Evolutionary conservation across 1,284 basidiomycete genomes (phyloP).

Genomic region (Quambalaria eucalypti): DNA sequence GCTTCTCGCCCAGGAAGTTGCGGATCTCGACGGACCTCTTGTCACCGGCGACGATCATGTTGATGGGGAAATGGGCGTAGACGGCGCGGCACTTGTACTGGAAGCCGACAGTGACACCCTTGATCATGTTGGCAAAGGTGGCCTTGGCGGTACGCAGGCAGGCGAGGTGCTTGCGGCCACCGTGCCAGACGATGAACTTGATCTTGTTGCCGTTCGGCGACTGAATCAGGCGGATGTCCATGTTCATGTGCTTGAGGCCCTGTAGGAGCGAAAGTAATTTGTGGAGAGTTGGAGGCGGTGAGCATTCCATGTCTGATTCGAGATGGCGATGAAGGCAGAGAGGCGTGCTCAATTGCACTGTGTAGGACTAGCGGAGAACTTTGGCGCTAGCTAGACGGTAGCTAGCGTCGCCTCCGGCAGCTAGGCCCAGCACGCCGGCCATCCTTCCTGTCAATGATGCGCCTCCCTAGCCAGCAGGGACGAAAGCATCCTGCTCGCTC

Average conservation of each 20-base stretch:
- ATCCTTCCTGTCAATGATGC: no score
- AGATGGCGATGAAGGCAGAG: no score
- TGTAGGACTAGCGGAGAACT: no score
- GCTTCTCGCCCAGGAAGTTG: constrained; percentile 94
- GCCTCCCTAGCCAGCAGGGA: no score
- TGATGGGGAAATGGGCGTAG: constrained; percentile 99
- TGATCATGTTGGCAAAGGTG: constrained; percentile 94
- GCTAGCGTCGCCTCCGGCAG: no score
- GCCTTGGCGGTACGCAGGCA: constrained; percentile 93
- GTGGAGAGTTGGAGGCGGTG: no score
- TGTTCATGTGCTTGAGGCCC: constrained; percentile 47
- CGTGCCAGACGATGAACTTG: constrained; percentile 93
- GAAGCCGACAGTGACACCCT: constrained; percentile 78
- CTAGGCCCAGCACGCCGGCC: no score
- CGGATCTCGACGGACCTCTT: constrained; percentile 82
- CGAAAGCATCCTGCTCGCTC: no score
- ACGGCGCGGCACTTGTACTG: constrained; percentile 83
- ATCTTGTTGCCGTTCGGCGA: constrained; percentile 59
- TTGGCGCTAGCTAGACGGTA: no score
- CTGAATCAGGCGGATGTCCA: constrained; percentile 49
- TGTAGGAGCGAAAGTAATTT: no score
- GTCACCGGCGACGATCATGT: constrained; percentile 79
- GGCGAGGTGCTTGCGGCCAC: constrained; percentile 94
- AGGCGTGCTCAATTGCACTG: no score
- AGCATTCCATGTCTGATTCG: no score